Evolutionary conservation across 805 yeast species (phyloP), one percentile per base, ranked within the genome.

Genomic region (Saturnispora besseyi): DNA sequence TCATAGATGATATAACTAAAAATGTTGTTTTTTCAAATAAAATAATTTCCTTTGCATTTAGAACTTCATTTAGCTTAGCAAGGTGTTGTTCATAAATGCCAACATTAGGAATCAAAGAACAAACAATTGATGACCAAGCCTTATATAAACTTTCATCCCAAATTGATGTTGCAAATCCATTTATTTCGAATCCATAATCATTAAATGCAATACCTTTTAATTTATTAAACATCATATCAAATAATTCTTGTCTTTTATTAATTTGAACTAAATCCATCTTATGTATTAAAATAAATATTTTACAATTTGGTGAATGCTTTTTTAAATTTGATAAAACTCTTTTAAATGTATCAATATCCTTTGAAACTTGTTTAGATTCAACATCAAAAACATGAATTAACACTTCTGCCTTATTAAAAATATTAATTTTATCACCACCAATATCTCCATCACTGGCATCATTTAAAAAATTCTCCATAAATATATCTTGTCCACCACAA

Each of bases 401-500:
- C 11, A 95, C 97, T 62, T 93, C 97, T 22, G 90, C 96, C 84
- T 88, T 87, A 60, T 88, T 85, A 71, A 91, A 91, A 42, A 91
- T 89, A 61, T 90, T 96, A 63, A 36, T 36, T 11, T 86, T 96
- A 4, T 90, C 79, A 9, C 41, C 43, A 12, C 41, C 31, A n/a
- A 31, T 48, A 51, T 46, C 60, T 53, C 33, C 45, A 49, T 45
- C 61, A 54, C 32, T 38, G n/a, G 51, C 41, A 31, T 59, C 61
- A 51, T 62, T 68, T 7, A 70, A 54, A 63, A 93, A 93, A 65
- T 87, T 89, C 61, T 91, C 97, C 87, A 93, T 90, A 57, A 90
- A 93, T 2, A 85, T 88, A 65, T 93, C 97, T 64, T 93, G 99
- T 3, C 96, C 96, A 60, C 98, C 99, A 68, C 99, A 93, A 66